Evolutionary conservation across 176 grass and related monocot genomes (phyloP).

Genomic region (Typha latifolia): DNA sequence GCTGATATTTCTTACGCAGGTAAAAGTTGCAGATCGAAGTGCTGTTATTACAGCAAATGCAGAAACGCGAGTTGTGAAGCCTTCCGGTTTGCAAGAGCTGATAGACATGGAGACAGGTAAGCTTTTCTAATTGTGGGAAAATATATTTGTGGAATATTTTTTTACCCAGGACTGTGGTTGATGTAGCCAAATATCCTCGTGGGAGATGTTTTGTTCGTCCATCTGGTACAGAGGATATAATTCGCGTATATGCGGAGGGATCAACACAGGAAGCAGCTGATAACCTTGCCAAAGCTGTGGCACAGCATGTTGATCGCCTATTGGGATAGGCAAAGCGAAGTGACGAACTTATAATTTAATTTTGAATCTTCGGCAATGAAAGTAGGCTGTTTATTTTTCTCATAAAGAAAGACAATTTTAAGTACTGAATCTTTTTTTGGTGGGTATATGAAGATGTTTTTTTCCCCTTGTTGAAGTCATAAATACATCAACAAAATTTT

Average conservation of each 20-base stretch:
- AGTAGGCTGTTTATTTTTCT: too few species aligned
- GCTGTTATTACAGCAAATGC: constrained; percentile 61
- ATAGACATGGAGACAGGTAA: constrained; percentile 71
- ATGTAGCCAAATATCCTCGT: constrained; percentile 42
- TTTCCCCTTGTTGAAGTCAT: too few species aligned
- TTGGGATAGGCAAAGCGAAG: constrained; percentile 21
- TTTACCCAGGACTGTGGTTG: not conserved
- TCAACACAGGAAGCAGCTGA: constrained; percentile 58
- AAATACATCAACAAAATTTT: too few species aligned
- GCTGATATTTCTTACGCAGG: constrained; percentile 27
- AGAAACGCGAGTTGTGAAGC: constrained; percentile 57
- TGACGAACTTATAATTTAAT: too few species aligned
- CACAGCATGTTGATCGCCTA: constrained; percentile 40
- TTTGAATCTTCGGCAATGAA: too few species aligned
- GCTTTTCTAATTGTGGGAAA: not conserved
- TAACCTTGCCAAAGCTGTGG: constrained; percentile 53
- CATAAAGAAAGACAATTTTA: too few species aligned
- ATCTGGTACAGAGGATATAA: constrained; percentile 83
- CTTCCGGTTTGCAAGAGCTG: constrained; percentile 58
- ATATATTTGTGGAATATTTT: not conserved
- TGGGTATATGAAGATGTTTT: too few species aligned
- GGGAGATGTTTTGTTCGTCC: constrained; percentile 85
- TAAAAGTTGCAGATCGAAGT: constrained; percentile 77
- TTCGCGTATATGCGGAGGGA: constrained; percentile 84
- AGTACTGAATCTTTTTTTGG: too few species aligned